Evolutionary conservation across 2,329 filamentous ascomycete species (phyloP), one percentile per base, ranked within the genome.

Genomic region (Emericellopsis atlantica): DNA sequence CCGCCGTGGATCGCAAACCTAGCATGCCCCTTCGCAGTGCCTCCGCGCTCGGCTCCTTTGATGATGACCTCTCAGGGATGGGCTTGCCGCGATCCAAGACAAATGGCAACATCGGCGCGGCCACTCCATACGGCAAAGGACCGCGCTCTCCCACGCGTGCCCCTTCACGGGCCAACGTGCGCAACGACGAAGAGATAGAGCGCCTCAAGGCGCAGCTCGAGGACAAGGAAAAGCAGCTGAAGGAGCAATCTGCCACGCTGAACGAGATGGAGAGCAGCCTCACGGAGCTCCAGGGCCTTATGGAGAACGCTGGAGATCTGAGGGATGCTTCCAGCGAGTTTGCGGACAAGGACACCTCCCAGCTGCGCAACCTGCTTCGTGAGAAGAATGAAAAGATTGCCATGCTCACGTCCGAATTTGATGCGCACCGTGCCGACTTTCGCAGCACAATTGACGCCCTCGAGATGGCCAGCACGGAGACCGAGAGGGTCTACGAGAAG

Each of bases 341-440:
- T 21, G 79, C 81, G 43, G 83, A 84, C 43, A 81, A 80, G 49
- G 89, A 95, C 56, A 72, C 79, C 2, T 58, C 74, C 5, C 84
- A 93, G 55, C 69, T 98, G 43, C 79, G 89, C 41, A 76, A 81
- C n/a, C 64, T 94, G 51, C 64, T 98, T 41, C 76, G 86, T 21
- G 92, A 98, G 62, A 95, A 94, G 72, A 95, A 95, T 53, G 92
- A 98, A 44, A 95, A 89, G 66, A 95, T 98, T 49, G 80, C 83
- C 22, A 81, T 90, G 69, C 74, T 98, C 50, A 96, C 89, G 1
- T 78, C 85, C 8, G 92, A 98, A 56, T 98, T 98, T 52, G 92
- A 98, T 55, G 79, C 83, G 9, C 90, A 98, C 57, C 76, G 92
- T 44, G 90, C 92, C 15, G 92, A 98, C 59, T 98, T 98, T 62